These are phyloP conservation scores for Musa troglodytarum DNA, from an alignment of 176 grass and related monocot species.

Conservation along the genomic window DNA sequence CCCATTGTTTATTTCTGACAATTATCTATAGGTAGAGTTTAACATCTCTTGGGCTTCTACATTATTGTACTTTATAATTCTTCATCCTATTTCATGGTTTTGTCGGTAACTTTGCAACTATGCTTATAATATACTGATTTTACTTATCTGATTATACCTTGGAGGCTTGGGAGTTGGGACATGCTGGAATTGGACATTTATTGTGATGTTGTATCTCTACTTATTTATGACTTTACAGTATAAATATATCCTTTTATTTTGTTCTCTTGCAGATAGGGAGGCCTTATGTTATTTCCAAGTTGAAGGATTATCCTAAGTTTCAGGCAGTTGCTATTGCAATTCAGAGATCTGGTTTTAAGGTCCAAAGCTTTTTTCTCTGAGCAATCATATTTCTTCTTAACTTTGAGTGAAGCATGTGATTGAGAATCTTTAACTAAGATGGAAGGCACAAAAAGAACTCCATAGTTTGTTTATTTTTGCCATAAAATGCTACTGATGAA, in stretches of 20 bases:
- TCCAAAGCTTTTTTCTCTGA: slow-evolving; percentile 19
- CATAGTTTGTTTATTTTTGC: background rate
- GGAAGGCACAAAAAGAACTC: too few relatives aligned
- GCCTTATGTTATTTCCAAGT: slow-evolving; percentile 90
- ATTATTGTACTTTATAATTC: background rate
- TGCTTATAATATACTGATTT: background rate
- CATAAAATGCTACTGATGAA: background rate
- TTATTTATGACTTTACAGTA: background rate
- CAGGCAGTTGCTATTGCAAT: slow-evolving; percentile 99
- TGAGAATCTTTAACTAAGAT: background rate
- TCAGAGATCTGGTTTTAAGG: slow-evolving; percentile 99
- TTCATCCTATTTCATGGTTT: background rate
- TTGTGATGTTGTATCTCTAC: background rate
- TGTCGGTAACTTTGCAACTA: background rate
- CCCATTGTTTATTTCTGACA: background rate
- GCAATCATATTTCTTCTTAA: background rate
- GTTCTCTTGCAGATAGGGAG: slow-evolving; percentile 63
- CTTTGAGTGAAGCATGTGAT: background rate
- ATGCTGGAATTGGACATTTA: background rate
- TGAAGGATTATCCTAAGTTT: slow-evolving; percentile 98
- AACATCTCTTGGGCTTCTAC: background rate
- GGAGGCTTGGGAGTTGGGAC: background rate
- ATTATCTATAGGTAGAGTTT: background rate
- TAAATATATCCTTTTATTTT: background rate
- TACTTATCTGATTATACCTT: too few relatives aligned